Conservation (phyloP, 2,329 filamentous ascomycete species). For the Aschersonia sp. region DNA sequence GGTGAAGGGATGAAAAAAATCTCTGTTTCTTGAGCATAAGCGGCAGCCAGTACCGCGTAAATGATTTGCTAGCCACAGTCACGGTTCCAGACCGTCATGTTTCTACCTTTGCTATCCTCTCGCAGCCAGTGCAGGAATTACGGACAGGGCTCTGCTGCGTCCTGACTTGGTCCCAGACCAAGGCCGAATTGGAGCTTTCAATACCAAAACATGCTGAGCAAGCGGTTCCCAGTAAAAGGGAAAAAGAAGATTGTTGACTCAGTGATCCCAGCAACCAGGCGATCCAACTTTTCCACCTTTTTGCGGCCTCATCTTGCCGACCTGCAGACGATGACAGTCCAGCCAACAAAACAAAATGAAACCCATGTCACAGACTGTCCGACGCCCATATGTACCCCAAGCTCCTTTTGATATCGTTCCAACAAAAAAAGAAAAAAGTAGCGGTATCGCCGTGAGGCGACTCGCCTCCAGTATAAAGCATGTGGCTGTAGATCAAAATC, state of each 20-base stretch:
- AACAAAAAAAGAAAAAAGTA: too few relatives aligned
- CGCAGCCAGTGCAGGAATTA: constrained; percentile 1
- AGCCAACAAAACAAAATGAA: too few relatives aligned
- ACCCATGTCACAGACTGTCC: too few relatives aligned
- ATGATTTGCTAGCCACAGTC: not conserved
- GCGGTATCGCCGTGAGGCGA: too few relatives aligned
- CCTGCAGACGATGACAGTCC: too few relatives aligned
- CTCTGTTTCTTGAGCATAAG: not conserved
- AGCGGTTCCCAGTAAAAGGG: not conserved
- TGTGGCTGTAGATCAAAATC: too few relatives aligned
- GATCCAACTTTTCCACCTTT: too few relatives aligned
- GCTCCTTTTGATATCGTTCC: too few relatives aligned
- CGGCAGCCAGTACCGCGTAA: constrained; percentile 1
- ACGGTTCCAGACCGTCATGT: constrained; percentile 3
- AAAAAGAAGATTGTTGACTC: not conserved
- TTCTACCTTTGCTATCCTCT: not conserved
- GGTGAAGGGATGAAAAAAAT: not conserved
- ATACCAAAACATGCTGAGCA: not conserved
- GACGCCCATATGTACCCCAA: too few relatives aligned
- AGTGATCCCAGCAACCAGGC: too few relatives aligned
- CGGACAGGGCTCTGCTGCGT: not conserved
- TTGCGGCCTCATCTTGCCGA: too few relatives aligned
- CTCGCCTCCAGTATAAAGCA: too few relatives aligned
- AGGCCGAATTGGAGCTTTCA: not conserved
- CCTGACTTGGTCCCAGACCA: not conserved